Conservation (phyloP, 306 rosid genomes). For the Crotalaria pallida region DNA sequence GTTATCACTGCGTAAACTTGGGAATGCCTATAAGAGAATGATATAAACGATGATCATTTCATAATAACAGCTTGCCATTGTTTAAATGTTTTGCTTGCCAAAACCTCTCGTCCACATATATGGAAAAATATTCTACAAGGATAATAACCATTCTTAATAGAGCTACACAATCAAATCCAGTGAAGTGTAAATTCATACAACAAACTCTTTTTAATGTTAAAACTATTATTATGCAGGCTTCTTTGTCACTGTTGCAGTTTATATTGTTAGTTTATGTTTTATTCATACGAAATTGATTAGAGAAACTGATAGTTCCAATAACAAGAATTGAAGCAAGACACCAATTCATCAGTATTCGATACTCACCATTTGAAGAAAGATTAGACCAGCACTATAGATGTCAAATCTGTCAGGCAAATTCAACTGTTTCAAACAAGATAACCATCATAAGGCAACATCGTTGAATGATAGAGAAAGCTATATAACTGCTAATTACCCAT, state of each 20-base stretch:
- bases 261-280: not conserved
- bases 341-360: constrained; percentile 15
- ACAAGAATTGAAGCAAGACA: constrained; percentile 4
- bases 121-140: not conserved
- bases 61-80: constrained; percentile 15
- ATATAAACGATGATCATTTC: constrained; percentile 1
- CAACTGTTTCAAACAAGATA: constrained; percentile 56
- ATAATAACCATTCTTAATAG: not conserved
- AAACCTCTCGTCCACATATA: not conserved
- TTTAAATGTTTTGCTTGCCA: not conserved
- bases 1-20: constrained; percentile 62
- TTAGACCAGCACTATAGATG: constrained; percentile 89
- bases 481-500: not conserved
- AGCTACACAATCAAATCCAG: not conserved
- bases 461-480: constrained; percentile 6
- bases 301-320: constrained; percentile 1
- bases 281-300: not conserved
- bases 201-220: constrained; percentile 2
- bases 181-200: not conserved
- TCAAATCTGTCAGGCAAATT: constrained; percentile 90
- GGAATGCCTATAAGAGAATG: constrained; percentile 59
- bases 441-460: constrained; percentile 19
- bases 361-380: constrained; percentile 93
- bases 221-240: constrained; percentile 4
- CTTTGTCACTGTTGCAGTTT: not conserved